Base-by-base conservation (phyloP, 495 filamentous ascomycete genomes). In the Lepidopterella palustris region DNA sequence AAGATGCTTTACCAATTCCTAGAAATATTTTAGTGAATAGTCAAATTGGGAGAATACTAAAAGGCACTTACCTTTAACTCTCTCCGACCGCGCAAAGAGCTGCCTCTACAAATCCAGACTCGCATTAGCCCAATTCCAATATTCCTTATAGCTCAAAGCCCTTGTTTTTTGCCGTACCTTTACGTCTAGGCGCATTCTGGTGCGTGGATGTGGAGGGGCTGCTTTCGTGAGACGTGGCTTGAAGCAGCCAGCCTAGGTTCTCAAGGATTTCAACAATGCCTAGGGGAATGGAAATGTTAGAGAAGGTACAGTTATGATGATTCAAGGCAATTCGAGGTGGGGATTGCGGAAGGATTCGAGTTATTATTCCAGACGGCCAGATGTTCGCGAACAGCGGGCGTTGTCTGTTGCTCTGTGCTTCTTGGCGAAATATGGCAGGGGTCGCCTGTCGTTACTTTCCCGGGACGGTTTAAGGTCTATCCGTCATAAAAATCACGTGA, bases 101-200 rank as follows among this genome's bases (percentile, higher is more conserved):
- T 70, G 67, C 48, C 67, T 63, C 67, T 69, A 32, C 31, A 60
- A 5, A 20, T 54, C 50, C 1, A n/a, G 27, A 59, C 13, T 18
- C 45, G 15, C 9, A 55, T 64, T 25, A 64, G 62, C 45, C 21
- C n/a, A n/a, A 53, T 31, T 49, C 39, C 26, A 18, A 18, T 0
- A 2, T 5, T 20, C 25, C 29, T 29, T n/a, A 9, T 13, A 26
- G 39, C 3, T 27, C 5, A 3, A 3, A 21, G 0, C 23, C n/a
- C 18, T 27, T 13, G 20, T 10, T 52, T 11, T 10, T 5, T 13
- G 21, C 24, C 60, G 28, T 59, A 67, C 66, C 66, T 70, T 70
- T 13, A 70, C 67, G 58, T 70, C 67, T 53, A 70, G 56, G 51
- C 67, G 64, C 67, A 70, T 70, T 47, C 15, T 70, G 29, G 57